A percentile compares a stretch with the other conserved stretches of the same genome.
These are phyloP conservation scores for Russula sp. DNA, from an alignment of 768 basidiomycete genomes.

Conservation along the genomic window DNA sequence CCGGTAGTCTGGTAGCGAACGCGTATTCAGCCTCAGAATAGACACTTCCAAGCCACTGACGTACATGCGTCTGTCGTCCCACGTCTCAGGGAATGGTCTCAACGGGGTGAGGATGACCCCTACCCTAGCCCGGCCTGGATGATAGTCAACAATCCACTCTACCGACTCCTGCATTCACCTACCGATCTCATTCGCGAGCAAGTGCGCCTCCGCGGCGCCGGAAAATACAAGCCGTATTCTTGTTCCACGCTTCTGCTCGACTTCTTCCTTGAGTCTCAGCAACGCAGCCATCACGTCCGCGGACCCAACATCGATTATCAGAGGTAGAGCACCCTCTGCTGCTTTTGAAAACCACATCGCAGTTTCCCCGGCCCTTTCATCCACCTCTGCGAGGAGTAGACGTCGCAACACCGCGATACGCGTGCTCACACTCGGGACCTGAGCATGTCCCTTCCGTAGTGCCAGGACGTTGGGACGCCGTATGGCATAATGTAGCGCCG, in stretches of 20 bases:
- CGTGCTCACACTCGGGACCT: constrained; percentile 63
- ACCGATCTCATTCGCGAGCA: constrained; percentile 62
- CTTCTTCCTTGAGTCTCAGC: constrained; percentile 55
- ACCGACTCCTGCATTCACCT: not conserved
- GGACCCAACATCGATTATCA: constrained; percentile 65
- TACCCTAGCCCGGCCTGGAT: constrained; percentile 56
- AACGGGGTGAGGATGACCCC: constrained; percentile 68
- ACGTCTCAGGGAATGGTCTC: constrained; percentile 59
- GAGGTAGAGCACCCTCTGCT: constrained; percentile 52
- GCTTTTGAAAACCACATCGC: constrained; percentile 38
- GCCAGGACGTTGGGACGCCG: constrained; percentile 44
- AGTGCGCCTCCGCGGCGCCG: constrained; percentile 59
- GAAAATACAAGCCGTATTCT: constrained; percentile 47
- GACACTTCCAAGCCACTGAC: constrained; percentile 29
- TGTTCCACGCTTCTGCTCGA: constrained; percentile 40
- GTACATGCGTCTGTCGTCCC: constrained; percentile 66
- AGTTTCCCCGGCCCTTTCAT: constrained; percentile 36
- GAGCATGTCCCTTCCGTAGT: not conserved
- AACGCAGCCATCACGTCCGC: constrained; percentile 76
- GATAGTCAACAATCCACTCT: not conserved
- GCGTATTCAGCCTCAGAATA: constrained; percentile 17
- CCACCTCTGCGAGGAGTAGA: constrained; percentile 48
- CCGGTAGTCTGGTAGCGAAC: constrained; percentile 50
- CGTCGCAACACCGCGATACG: constrained; percentile 71
- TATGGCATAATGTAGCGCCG: constrained; percentile 48